These are phyloP conservation scores for Globisporangium nunn DNA, from an alignment of 352 stramenopile genomes.

Conservation along the genomic window DNA sequence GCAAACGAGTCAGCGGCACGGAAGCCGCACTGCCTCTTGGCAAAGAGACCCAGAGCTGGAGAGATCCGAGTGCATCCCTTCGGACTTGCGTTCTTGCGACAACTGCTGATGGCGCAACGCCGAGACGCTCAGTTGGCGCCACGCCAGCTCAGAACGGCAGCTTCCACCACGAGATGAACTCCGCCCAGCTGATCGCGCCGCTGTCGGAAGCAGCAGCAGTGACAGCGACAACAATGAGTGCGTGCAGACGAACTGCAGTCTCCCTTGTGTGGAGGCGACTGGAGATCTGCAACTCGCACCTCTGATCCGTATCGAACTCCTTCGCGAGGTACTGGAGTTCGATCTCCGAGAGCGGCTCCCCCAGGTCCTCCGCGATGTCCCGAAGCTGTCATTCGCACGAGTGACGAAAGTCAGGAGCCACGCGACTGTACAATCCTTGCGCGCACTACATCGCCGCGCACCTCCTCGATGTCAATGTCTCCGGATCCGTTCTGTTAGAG, in stretches of 20 bases:
- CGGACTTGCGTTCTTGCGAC: too few species aligned
- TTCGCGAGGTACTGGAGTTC: conserved; percentile 66
- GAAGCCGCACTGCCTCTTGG: too few species aligned
- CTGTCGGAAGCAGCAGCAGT: conserved; percentile 13
- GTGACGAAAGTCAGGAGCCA: too few species aligned
- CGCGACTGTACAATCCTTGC: not conserved
- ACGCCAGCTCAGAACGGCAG: conserved; percentile 30
- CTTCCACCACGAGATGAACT: conserved; percentile 83
- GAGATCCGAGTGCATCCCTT: too few species aligned
- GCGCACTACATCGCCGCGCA: conserved; percentile 2
- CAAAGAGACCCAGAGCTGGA: too few species aligned
- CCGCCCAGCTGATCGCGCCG: conserved; percentile 54
- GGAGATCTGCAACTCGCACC: conserved; percentile 16
- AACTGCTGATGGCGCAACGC: too few species aligned
- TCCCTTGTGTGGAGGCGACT: too few species aligned
- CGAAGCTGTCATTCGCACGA: conserved; percentile 24
- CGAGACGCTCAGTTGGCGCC: too few species aligned
- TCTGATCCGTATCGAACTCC: conserved; percentile 66
- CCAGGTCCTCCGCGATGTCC: conserved; percentile 68
- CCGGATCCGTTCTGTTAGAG: conserved; percentile 44
- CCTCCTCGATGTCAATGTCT: conserved; percentile 66
- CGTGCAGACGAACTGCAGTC: too few species aligned
- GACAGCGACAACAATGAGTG: too few species aligned
- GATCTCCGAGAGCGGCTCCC: conserved; percentile 62
- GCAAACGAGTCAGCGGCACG: too few species aligned